Evolutionary conservation across 441 rosid species (phyloP).

Genomic region (Daphne laureola): DNA sequence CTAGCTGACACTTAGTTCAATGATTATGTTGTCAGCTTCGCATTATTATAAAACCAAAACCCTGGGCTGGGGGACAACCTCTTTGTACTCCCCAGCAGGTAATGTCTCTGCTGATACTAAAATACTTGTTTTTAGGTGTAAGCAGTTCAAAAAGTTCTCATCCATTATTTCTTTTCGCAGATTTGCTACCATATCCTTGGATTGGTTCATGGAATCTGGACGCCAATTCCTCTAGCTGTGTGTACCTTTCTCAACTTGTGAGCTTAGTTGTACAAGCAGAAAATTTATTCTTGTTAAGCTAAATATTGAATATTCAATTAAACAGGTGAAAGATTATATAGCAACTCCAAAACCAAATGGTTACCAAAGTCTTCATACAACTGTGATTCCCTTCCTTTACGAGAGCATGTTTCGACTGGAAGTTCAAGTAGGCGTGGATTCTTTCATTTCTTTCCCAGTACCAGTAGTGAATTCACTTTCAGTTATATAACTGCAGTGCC

Average conservation of each 20-base stretch:
- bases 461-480: slow-evolving; percentile 2
- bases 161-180: slow-evolving; percentile 40
- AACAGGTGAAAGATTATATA: slow-evolving; percentile 94
- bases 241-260: slow-evolving; percentile 18
- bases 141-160: slow-evolving; percentile 13
- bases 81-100: slow-evolving; percentile 92
- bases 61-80: slow-evolving; percentile 67
- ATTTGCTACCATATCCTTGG: slow-evolving; percentile 97
- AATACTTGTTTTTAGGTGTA: slow-evolving; percentile 8
- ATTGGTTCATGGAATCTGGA: slow-evolving; percentile 95
- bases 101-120: slow-evolving; percentile 18
- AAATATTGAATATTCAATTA: slow-evolving; percentile 15
- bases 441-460: slow-evolving; percentile 9
- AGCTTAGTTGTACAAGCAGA: slow-evolving; percentile 7
- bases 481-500: background rate
- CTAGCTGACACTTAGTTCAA: slow-evolving; percentile 16
- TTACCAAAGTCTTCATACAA: slow-evolving; percentile 95
- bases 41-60: slow-evolving; percentile 79
- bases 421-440: slow-evolving; percentile 64
- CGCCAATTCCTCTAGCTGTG: slow-evolving; percentile 91
- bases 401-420: slow-evolving; percentile 96
- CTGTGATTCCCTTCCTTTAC: slow-evolving; percentile 91
- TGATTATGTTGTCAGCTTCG: slow-evolving; percentile 63
- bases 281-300: slow-evolving; percentile 10
- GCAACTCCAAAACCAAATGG: slow-evolving; percentile 99